Evolutionary conservation across 169 alveolate species (phyloP).

Genomic region (Cryptosporidium baileyi): DNA sequence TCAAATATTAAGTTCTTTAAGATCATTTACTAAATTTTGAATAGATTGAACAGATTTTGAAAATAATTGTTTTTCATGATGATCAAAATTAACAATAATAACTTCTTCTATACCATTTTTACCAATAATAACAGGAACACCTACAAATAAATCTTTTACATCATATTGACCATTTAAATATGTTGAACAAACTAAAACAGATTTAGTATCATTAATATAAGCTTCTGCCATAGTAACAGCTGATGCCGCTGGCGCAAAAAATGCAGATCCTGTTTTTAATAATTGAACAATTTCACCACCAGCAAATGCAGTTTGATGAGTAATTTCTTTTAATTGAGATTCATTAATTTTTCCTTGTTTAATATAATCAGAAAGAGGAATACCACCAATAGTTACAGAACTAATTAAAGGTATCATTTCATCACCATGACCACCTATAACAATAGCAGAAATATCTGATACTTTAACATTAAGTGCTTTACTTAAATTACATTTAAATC

Average conservation of each 20-base stretch:
- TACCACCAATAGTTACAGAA: constrained; percentile 79
- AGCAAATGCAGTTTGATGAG: constrained; percentile 75
- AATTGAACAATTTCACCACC: constrained; percentile 78
- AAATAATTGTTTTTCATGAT: constrained; percentile 76
- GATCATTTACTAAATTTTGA: constrained; percentile 16
- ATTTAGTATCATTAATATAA: constrained; percentile 78
- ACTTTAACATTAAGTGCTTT: constrained; percentile 80
- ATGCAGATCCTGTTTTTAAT: constrained; percentile 76
- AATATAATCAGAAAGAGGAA: constrained; percentile 76
- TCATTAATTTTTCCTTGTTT: constrained; percentile 71
- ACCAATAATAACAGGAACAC: constrained; percentile 86
- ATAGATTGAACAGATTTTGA: constrained; percentile 71
- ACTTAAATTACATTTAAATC: constrained; percentile 80
- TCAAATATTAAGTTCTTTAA: constrained; percentile 16
- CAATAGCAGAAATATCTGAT: constrained; percentile 78
- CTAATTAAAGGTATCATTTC: constrained; percentile 82
- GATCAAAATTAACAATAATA: constrained; percentile 76
- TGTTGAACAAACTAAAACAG: constrained; percentile 83
- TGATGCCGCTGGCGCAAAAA: constrained; percentile 80
- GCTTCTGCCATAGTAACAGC: constrained; percentile 79
- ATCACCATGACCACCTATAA: constrained; percentile 90
- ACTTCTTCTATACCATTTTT: constrained; percentile 84
- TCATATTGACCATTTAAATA: constrained; percentile 86
- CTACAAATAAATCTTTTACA: constrained; percentile 78
- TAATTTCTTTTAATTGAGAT: constrained; percentile 74